Conservation (phyloP, 2,329 filamentous ascomycete species). For the Chaetomium globosum region DNA sequence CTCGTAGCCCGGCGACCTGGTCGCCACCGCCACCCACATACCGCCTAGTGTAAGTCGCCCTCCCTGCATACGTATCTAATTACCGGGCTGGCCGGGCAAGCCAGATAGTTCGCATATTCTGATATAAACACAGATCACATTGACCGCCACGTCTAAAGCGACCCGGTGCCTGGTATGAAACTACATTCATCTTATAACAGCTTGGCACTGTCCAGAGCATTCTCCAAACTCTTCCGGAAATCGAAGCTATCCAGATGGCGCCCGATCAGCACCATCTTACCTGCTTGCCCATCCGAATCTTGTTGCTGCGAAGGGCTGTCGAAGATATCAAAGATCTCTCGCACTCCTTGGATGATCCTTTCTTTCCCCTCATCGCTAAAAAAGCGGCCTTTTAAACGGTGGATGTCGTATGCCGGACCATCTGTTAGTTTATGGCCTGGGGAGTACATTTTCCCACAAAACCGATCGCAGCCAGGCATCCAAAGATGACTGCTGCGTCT, state of each 20-base stretch:
- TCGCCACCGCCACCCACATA: too few species aligned
- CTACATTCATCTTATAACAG: not conserved
- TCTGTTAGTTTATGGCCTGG: slow-evolving; percentile 48
- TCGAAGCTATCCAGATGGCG: slow-evolving; percentile 55
- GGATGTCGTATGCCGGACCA: slow-evolving; percentile 68
- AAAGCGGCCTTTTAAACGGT: slow-evolving; percentile 82
- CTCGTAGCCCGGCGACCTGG: too few species aligned
- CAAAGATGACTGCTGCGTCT: slow-evolving; percentile 62
- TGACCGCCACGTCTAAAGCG: not conserved
- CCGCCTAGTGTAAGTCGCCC: not conserved
- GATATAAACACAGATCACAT: not conserved
- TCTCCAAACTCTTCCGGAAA: slow-evolving; percentile 45
- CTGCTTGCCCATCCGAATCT: slow-evolving; percentile 35
- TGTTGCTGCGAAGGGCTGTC: slow-evolving; percentile 54
- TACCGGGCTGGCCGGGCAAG: too few species aligned
- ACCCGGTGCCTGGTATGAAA: not conserved
- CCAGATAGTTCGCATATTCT: too few species aligned
- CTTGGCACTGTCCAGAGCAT: slow-evolving; percentile 7
- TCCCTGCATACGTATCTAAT: too few species aligned
- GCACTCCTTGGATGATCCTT: slow-evolving; percentile 85
- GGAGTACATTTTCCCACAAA: slow-evolving; percentile 76
- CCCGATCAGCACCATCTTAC: slow-evolving; percentile 68
- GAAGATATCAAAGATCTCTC: slow-evolving; percentile 90
- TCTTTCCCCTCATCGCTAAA: slow-evolving; percentile 64
- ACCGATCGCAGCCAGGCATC: slow-evolving; percentile 82